Evolutionary conservation across 225 moss, liverwort and hornwort species (phyloP).

Genomic region (Straminergon stramineum): DNA sequence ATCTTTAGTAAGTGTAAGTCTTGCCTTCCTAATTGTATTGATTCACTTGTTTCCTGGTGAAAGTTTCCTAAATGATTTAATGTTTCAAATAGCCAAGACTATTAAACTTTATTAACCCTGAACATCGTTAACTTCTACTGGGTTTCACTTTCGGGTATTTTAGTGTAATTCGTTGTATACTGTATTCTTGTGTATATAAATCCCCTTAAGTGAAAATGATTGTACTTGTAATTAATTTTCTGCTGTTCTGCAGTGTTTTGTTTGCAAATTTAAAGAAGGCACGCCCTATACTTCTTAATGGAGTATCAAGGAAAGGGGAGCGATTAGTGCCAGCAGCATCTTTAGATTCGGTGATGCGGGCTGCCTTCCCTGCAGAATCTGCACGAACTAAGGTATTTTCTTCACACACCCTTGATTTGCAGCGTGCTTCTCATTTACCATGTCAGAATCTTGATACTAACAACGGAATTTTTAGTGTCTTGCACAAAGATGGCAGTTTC

Average conservation of each 20-base stretch:
- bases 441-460: not conserved
- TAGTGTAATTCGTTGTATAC: not conserved
- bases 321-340: conserved; percentile 76
- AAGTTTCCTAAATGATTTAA: not conserved
- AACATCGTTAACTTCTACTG: not conserved
- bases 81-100: not conserved
- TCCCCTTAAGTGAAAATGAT: not conserved
- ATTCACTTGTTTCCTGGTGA: not conserved
- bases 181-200: not conserved
- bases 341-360: conserved; percentile 58
- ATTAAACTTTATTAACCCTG: not conserved
- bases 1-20: not conserved
- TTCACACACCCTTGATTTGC: not conserved
- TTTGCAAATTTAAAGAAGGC: conserved; percentile 67
- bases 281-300: conserved; percentile 69
- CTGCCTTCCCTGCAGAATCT: conserved; percentile 61
- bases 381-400: conserved; percentile 65
- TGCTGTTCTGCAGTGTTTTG: conserved; percentile 43
- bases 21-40: not conserved
- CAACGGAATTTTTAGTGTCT: not conserved
- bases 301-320: conserved; percentile 84
- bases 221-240: not conserved
- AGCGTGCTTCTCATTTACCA: not conserved
- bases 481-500: not conserved
- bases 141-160: not conserved